Evolutionary conservation across 257 asterid species (phyloP), one percentile per base, ranked within the genome.

Genomic region (Penstemon barbatus): DNA sequence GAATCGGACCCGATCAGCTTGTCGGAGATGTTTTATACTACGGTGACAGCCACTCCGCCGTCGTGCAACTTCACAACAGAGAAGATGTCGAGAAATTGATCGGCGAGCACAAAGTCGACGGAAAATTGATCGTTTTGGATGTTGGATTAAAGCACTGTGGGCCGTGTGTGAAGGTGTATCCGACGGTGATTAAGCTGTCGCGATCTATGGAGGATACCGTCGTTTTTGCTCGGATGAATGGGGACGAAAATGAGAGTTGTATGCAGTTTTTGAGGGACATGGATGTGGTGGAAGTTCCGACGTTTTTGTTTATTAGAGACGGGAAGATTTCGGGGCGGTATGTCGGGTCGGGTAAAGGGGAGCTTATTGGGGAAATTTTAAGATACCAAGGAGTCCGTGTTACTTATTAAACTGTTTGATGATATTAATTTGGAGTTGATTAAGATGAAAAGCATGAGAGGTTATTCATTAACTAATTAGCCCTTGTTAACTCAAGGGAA

Each of bases 271-370:
- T 93, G 96, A 66, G 77, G 57, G 97, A 93, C 41, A 89, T 87
- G 97, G 46, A 90, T 3, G 97, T 93, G 56, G 72, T 90, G 66
- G 96, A 93, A 55, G 99, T 93, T 70, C 99, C 99, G 0, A 93
- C 99, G 4, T 93, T 93, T 69, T 63, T 93, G 95, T 93, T 93
- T 82, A 90, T 93, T 3, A 81, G 94, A 72, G 95, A 93, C 9
- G 99, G 96, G 0, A 62, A 84, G 52, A 90, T 93, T 48, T 6
- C 76, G 15, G 99, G 99, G 1, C 76, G 99, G 57, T 93, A 93
- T 69, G 97, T 93, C 56, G 99, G 99, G 51, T 93, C 99, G 33
- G 99, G 99, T 13, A 93, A 87, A 64, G 99, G 99, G 15, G 99
- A 93, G 74, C 95, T 93, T 13, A 84, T 93, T 4, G 99, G 99